Conservation (phyloP, 1,284 basidiomycete genomes). For the Trichosporon ovoides region DNA sequence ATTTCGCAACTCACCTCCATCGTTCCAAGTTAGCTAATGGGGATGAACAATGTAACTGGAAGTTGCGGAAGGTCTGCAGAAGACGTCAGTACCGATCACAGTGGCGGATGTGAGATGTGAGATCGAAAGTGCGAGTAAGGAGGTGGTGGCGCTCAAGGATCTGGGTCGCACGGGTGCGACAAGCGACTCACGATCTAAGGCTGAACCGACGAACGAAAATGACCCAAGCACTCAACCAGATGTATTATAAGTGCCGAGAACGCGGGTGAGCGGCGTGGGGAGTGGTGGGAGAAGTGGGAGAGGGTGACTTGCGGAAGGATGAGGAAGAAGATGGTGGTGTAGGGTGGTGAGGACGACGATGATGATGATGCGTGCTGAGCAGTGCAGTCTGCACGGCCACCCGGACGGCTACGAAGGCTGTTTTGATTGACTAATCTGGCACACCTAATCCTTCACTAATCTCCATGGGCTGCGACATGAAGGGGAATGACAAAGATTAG, state of each 20-base stretch:
- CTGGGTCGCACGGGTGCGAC: neutral
- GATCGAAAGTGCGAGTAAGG: neutral
- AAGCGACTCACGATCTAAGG: neutral
- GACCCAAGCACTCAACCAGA: neutral
- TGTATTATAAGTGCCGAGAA: neutral
- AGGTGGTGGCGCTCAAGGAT: neutral
- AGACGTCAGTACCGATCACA: neutral
- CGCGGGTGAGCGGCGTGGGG: neutral
- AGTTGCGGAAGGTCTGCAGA: neutral
- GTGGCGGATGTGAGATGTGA: neutral
- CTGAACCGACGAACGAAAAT: neutral
- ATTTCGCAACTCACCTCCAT: conserved; percentile 36
- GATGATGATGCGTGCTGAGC: conserved; percentile 3
- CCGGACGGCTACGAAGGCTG: neutral
- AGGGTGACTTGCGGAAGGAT: neutral
- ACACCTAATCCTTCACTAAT: neutral
- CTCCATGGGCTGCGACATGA: neutral
- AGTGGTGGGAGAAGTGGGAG: neutral
- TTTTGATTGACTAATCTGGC: neutral
- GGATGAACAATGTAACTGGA: neutral
- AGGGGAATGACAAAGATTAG: neutral
- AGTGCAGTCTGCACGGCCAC: too few relatives aligned
- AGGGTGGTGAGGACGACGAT: conserved; percentile 1
- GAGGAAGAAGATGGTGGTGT: neutral
- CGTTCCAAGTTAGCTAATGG: conserved; percentile 16